Evolutionary conservation across 2,329 filamentous ascomycete genomes (phyloP).

Genomic region (Chaetomiaceae sp.): DNA sequence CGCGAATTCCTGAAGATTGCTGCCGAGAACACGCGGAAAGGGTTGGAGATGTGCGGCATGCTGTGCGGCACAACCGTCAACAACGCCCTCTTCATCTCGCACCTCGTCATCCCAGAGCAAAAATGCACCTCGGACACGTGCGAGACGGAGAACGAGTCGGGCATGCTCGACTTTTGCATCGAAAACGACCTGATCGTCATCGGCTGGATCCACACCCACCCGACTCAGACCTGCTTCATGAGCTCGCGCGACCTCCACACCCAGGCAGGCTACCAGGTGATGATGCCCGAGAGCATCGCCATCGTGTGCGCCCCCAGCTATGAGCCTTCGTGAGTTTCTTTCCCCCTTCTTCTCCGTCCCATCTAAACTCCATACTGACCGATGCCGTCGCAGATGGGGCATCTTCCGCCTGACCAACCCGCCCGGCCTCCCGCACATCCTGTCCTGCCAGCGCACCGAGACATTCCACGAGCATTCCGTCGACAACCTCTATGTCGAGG

Average conservation of each 20-base stretch:
- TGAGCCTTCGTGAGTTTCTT: constrained; percentile 59
- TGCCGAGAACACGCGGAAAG: constrained; percentile 67
- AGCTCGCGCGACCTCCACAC: constrained; percentile 91
- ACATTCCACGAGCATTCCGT: constrained; percentile 74
- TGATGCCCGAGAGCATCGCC: constrained; percentile 93
- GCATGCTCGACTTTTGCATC: constrained; percentile 85
- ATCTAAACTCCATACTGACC: background rate
- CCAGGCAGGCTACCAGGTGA: constrained; percentile 88
- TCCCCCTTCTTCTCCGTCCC: background rate
- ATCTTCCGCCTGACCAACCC: constrained; percentile 92
- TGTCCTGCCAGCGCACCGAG: constrained; percentile 70
- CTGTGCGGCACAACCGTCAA: constrained; percentile 86
- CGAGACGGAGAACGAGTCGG: constrained; percentile 82
- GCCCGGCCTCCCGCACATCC: constrained; percentile 78
- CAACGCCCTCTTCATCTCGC: constrained; percentile 87
- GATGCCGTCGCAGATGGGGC: constrained; percentile 61
- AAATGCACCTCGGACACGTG: constrained; percentile 88
- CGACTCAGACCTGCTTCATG: constrained; percentile 96
- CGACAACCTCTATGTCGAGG: constrained; percentile 72
- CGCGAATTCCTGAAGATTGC: constrained; percentile 70
- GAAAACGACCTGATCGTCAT: constrained; percentile 76
- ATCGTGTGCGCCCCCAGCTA: constrained; percentile 91
- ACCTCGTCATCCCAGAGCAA: constrained; percentile 86
- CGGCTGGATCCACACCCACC: constrained; percentile 98
- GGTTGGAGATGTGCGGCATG: constrained; percentile 93